Evolutionary conservation across 164 flowering plant species (phyloP), one percentile per base, ranked within the genome.

Genomic region (Piper betle): DNA sequence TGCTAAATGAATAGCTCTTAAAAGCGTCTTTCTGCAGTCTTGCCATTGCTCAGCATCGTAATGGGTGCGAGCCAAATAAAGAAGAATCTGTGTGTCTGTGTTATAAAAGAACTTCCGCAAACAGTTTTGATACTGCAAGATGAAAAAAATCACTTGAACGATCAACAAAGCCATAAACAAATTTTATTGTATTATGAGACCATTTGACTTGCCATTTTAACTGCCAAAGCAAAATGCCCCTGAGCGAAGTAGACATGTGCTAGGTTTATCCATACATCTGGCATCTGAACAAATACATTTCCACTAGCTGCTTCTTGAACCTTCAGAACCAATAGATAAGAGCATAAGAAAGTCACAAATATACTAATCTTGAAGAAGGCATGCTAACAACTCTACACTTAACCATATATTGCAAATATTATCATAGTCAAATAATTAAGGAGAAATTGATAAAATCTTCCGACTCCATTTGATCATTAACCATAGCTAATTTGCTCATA

Each of bases 31-130:
- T 68, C 85, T 88, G 78, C 97, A 90, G 70, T 93, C 97, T 79
- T 90, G 96, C 99, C 99, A 88, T 71, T 93, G 97, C 68, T 93
- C 99, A 57, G 99, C 99, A 73, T 93, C 99, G 76, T 93, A 93
- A 80, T 88, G 85, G 48, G 96, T 90, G 19, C 97, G 92, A 40
- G 99, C 96, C 53, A 90, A 75, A 75, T 88, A 93, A 5, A 90
- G 86, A 70, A 84, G 92, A 75, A 90, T 78, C 63, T 86, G 96
- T 54, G 80, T 76, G 67, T 93, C 99, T 37, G 99, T 90, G 63
- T 84, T 90, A 55, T 84, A 68, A 61, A 64, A 88, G 61, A 88
- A 93, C 75, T 85, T 90, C 79, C 97, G 74, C 84, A 93, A 71
- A 77, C 96, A 90, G 78, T 93, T 90, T 75, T 90, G 96, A 62